Evolutionary conservation across 2,329 filamentous ascomycete genomes (phyloP), one percentile per base, ranked within the genome.

Genomic region (Raffaelea ambrosiae): DNA sequence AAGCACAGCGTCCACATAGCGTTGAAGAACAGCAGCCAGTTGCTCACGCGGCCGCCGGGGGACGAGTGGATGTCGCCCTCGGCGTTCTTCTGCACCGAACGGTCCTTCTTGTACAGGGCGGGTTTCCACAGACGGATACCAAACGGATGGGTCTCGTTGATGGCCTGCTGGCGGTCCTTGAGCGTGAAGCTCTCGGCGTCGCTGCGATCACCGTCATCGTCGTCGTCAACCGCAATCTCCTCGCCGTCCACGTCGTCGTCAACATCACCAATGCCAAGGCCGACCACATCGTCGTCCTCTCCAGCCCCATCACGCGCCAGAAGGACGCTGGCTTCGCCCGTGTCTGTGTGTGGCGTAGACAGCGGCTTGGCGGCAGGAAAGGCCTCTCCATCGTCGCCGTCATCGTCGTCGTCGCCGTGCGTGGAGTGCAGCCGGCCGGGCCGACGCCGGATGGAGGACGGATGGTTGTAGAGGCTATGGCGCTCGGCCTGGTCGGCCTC

Each of bases 61-160:
- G 88, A 83, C 3, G 91, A 97, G 69, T 98, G 93, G 50, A 98
- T 97, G 64, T 98, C 93, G 14, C 86, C 90, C 67, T 97, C 91
- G 5, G 93, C 93, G 42, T 84, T 95, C 66, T 94, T 93, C 64
- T 97, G 89, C 35, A 98, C 94, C 1, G 93, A 98, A 48, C 93
- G 83, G 58, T 86, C 84, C 66, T 98, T 98, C 69, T 98, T 98
- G 76, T 98, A 98, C 53, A 98, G 66, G 1, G 93, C 94, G 40
- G 93, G 93, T 66, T 98, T 98, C 93, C 93, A 98, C 54, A 98
- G 88, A 63, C 94, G 83, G 62, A 98, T 97, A 73, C 93, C 93
- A 59, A 98, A 98, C 1, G 93, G 93, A 72, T 98, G 93, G 1
- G 93, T 98, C 64, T 95, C 85, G 68, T 98, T 98, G 73, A 98